phyloP scores from a whole-genome alignment of 208 protist genomes.

The Crithidia fasciculata region DNA sequence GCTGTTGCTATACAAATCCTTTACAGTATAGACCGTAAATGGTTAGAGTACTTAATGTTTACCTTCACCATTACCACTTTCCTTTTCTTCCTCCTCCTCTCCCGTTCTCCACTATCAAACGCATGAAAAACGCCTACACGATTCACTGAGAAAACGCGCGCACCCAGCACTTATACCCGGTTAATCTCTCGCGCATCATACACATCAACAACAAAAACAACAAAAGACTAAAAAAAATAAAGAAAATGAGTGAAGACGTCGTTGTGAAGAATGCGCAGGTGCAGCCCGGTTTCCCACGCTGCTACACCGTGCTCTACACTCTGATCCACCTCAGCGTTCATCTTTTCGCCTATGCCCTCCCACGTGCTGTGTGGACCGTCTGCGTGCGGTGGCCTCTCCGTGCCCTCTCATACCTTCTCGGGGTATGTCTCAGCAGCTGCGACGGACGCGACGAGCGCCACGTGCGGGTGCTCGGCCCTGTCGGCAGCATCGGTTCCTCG shows the following conservation, averaged over 20 bases:
- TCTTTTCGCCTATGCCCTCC: constrained; percentile 38
- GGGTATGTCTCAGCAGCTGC: neutral
- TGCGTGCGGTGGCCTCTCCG: constrained; percentile 39
- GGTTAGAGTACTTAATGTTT: neutral
- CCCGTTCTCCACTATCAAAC: neutral
- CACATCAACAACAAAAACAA: neutral
- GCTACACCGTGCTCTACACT: constrained; percentile 19
- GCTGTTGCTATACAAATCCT: too few species aligned
- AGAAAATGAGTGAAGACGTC: neutral
- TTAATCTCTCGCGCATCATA: too few species aligned
- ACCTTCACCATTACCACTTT: constrained; percentile 14
- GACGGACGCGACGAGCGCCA: constrained; percentile 19
- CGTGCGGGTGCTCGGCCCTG: constrained; percentile 20
- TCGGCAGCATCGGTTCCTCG: constrained; percentile 3
- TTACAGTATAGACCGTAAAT: too few species aligned
- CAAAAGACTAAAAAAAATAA: neutral
- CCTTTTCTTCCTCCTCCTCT: constrained; percentile 15
- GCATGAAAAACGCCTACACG: too few species aligned
- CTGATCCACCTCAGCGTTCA: constrained; percentile 29
- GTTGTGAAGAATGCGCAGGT: neutral
- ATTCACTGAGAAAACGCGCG: too few species aligned
- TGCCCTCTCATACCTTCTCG: constrained; percentile 20
- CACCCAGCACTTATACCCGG: too few species aligned
- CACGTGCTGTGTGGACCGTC: constrained; percentile 25
- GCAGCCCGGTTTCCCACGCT: neutral